These are phyloP conservation scores for Pseudogymnoascus sp. DNA, from an alignment of 2,329 filamentous ascomycete species.

Conservation along the genomic window DNA sequence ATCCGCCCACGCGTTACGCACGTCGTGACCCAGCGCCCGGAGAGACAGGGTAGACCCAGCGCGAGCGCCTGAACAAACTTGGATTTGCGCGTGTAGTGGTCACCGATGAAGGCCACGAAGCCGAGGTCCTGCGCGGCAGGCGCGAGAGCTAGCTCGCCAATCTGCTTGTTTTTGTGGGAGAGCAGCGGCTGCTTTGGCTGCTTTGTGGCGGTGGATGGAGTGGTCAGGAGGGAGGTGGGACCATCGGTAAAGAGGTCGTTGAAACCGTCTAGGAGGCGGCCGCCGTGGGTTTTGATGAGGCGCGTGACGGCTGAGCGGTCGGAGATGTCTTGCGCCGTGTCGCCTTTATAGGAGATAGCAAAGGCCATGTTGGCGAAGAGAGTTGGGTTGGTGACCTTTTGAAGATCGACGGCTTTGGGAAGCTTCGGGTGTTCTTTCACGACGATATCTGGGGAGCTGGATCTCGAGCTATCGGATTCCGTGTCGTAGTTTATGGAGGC, in stretches of 20 bases:
- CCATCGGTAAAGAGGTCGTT: conserved; percentile 62
- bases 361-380: conserved; percentile 75
- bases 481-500: neutral
- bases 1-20: conserved; percentile 55
- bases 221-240: conserved; percentile 21
- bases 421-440: neutral
- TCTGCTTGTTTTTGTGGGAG: conserved; percentile 2
- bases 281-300: conserved; percentile 63
- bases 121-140: conserved; percentile 46
- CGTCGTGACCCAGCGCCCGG: conserved; percentile 69
- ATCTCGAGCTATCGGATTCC: neutral
- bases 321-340: conserved; percentile 39
- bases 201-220: conserved; percentile 1
- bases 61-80: conserved; percentile 96
- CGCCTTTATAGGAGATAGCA: conserved; percentile 63
- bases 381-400: neutral
- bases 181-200: conserved; percentile 14
- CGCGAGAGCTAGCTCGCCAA: conserved; percentile 34
- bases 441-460: neutral
- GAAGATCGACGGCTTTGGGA: neutral
- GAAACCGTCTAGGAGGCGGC: conserved; percentile 67
- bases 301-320: conserved; percentile 39
- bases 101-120: conserved; percentile 79
- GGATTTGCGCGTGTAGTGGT: conserved; percentile 73
- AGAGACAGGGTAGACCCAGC: conserved; percentile 77